Evolutionary conservation across 768 basidiomycete genomes (phyloP), one percentile per base, ranked within the genome.

Genomic region (Pleurotus eryngii): DNA sequence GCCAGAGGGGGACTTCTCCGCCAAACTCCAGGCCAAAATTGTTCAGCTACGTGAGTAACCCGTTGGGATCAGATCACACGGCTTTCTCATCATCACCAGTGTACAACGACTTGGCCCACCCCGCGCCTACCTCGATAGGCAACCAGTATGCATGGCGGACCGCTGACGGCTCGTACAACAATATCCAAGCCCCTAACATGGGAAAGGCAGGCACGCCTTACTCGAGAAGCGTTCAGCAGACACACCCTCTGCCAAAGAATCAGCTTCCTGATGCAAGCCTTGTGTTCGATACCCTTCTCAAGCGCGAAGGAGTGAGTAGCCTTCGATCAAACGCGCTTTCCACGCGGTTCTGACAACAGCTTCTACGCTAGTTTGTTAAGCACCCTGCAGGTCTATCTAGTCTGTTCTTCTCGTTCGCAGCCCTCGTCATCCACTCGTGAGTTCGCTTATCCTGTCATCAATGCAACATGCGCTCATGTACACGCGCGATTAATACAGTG

Each of bases 331-430:
- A 9, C 7, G 8, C 30, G 30, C 45, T 9, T 56, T 35, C 46
- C 42, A 47, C 45, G 37, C 2, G 37, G 2, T n/a, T 45, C 12
- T 27, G 22, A 56, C 46, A 27, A 49, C 14, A 22, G 62, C 38
- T 57, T 51, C 27, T 58, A 56, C 56, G n/a, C 56, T 57, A 92
- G 90, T 89, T 90, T 65, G 76, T 79, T 7, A 69, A 81, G 61
- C 92, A 94, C 64, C 92, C 92, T 4, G 85, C 81, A 4, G 92
- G 92, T 0, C 74, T 94, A 38, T 92, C 89, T 1, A 81, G 85
- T 45, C 63, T 90, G 66, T 87, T 93, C 85, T 93, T 93, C 66
- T 75, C 85, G 5, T 92, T 90, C 60, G 92, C 90, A 6, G 84
- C 90, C 1, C 79, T 92, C 11, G 89, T 93, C 40, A 90, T 92